Evolutionary conservation across 2,329 filamentous ascomycete genomes (phyloP), one percentile per base, ranked within the genome.

Genomic region (Neofusicoccum umdonicola): DNA sequence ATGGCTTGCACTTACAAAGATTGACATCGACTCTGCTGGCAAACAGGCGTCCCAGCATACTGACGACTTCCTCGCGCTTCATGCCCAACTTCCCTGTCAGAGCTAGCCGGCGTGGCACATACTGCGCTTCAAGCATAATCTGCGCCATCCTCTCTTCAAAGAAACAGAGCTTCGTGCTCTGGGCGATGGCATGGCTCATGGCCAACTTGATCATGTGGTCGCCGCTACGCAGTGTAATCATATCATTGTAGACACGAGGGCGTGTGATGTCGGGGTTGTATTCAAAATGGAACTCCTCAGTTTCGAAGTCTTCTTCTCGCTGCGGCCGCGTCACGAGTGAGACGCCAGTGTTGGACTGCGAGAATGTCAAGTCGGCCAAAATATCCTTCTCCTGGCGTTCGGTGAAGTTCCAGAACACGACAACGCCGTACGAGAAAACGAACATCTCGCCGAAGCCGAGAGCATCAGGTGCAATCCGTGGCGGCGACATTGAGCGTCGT

Each of bases 161-260:
- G 76, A 95, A 92, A 74, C 90, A 95, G 45, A 99, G 82, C 77
- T 97, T 98, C 0, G 95, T 99, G 77, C 93, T 97, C 78, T 99
- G 95, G 0, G 93, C 93, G 70, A 99, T 97, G 42, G 93, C 95
- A 75, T 99, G 95, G 76, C 91, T 96, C 81, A 99, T 99, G 39
- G 94, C 93, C 15, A 99, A 84, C 79, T 98, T 98, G 75, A 98
- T 96, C 94, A 99, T 98, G 79, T 99, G 95, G 79, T 99, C 95
- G 44, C 92, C 89, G 66, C 92, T 96, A 67, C 96, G 85, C 50
- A 99, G 82, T 0, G 95, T 99, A 71, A 99, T 98, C 95, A 99
- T 99, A 77, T 99, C 95, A 79, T 99, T 98, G 81, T 96, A 99
- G 35, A 99, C 91, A 64, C 95, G 87, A 4, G 95, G 95, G 57